Percentiles rank a stretch among this genome's conserved stretches.
phyloP scores from a whole-genome alignment of 257 asterid genomes.

The Solanum lignicaule region DNA sequence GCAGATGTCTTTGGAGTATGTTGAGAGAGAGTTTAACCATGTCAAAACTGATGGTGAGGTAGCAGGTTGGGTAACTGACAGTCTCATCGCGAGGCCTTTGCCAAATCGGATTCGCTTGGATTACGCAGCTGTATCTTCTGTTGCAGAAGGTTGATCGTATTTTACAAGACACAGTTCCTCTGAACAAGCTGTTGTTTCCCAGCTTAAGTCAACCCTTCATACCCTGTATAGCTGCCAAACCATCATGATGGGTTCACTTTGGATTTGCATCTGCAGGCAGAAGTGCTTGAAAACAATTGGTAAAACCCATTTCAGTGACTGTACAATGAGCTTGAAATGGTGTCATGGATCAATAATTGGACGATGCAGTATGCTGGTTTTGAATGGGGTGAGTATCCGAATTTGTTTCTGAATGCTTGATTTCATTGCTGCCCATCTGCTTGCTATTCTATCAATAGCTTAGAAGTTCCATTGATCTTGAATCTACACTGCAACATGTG shows the following conservation, averaged over 20 bases:
- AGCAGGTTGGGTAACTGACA: constrained; percentile 71
- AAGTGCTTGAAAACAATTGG: neutral
- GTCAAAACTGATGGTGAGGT: constrained; percentile 54
- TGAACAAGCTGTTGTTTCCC: neutral
- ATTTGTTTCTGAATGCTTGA: neutral
- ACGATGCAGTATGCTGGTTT: neutral
- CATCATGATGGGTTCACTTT: neutral
- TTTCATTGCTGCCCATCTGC: neutral
- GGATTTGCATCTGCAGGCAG: neutral
- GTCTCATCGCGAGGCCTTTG: constrained; percentile 83
- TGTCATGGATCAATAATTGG: neutral
- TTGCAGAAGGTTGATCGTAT: constrained; percentile 23
- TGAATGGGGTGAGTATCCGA: neutral
- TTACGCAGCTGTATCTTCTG: constrained; percentile 18
- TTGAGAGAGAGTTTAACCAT: constrained; percentile 63
- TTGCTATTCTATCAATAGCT: neutral
- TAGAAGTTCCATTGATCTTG: neutral
- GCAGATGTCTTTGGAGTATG: constrained; percentile 67
- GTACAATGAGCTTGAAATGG: neutral
- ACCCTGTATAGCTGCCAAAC: neutral
- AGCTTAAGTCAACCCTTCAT: neutral
- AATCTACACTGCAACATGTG: neutral
- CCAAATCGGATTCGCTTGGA: constrained; percentile 56
- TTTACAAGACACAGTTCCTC: neutral
- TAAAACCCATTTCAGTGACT: neutral